A percentile compares a stretch with the other conserved stretches of the same genome.
phyloP scores from a whole-genome alignment of 2,329 filamentous ascomycete species.

The Xenoacremonium recifei region DNA sequence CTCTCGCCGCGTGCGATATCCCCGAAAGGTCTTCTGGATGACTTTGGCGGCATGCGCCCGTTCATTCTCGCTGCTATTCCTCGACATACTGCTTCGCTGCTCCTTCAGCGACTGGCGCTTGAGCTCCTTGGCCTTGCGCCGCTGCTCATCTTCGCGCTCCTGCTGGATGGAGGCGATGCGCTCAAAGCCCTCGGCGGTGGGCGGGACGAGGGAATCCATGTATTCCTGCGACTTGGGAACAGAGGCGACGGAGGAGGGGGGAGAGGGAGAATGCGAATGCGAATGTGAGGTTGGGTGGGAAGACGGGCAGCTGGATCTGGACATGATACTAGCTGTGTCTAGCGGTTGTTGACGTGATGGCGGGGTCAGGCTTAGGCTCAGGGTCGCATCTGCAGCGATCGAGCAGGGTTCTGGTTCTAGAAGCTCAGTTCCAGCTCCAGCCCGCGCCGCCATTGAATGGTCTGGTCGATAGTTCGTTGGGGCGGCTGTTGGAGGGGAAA shows the following conservation, averaged over 20 bases:
- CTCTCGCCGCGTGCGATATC: constrained; percentile 71
- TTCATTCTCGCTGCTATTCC: constrained; percentile 14
- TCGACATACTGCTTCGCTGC: constrained; percentile 20
- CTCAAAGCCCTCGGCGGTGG: constrained; percentile 45
- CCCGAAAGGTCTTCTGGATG: constrained; percentile 73
- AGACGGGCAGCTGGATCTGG: no score
- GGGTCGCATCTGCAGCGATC: constrained; percentile 12
- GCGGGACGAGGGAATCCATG: constrained; percentile 49
- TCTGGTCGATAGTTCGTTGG: no score
- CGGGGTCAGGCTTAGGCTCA: constrained; percentile 16
- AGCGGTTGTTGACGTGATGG: constrained; percentile 11
- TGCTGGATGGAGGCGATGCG: constrained; percentile 50
- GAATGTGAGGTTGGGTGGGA: no score
- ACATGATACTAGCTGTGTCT: constrained; percentile 13
- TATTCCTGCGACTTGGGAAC: constrained; percentile 40
- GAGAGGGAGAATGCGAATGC: no score
- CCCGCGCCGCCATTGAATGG: constrained; percentile 21
- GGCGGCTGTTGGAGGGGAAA: no score
- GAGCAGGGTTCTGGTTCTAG: constrained; percentile 18
- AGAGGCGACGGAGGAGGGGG: constrained; percentile 14
- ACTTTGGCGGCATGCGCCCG: constrained; percentile 49
- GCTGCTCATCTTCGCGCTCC: constrained; percentile 42
- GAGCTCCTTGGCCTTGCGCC: constrained; percentile 38
- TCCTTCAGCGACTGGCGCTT: constrained; percentile 34
- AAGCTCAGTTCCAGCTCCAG: constrained; percentile 20